Conservation (phyloP, 208 protist genomes). For the Porcisia deanei region DNA sequence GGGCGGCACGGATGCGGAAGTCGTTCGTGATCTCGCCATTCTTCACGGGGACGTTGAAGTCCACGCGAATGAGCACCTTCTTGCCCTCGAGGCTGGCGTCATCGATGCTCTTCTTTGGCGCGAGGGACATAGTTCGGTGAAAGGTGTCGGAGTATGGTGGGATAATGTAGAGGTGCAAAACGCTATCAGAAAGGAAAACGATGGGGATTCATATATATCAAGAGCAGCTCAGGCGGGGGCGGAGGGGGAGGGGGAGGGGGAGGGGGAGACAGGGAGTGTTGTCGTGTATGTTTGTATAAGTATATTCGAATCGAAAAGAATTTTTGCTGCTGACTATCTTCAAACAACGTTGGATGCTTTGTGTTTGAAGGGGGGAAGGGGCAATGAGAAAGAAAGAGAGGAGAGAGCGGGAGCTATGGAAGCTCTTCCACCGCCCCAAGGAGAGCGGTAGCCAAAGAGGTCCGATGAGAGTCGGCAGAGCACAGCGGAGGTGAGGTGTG, state of each 20-base stretch:
- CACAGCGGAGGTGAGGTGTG: neutral
- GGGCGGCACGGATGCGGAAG: slow-evolving; percentile 92
- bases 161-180: no score
- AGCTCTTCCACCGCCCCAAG: no score
- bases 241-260: neutral
- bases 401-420: no score
- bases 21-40: slow-evolving; percentile 93
- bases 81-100: slow-evolving; percentile 75
- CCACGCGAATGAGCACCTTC: slow-evolving; percentile 94
- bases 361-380: no score
- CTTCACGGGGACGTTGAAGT: slow-evolving; percentile 97
- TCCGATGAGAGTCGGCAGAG: no score
- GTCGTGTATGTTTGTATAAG: neutral
- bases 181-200: no score
- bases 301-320: no score
- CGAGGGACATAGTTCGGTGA: slow-evolving; percentile 13
- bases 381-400: no score
- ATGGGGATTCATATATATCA: neutral
- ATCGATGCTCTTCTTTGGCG: slow-evolving; percentile 79
- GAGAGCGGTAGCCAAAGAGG: no score
- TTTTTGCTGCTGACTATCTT: no score
- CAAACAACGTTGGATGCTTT: no score
- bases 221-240: neutral
- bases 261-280: neutral
- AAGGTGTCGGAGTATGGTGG: no score